Conservation (phyloP, 768 basidiomycete species). For the Tylopilus plumbeoviolaceoides region DNA sequence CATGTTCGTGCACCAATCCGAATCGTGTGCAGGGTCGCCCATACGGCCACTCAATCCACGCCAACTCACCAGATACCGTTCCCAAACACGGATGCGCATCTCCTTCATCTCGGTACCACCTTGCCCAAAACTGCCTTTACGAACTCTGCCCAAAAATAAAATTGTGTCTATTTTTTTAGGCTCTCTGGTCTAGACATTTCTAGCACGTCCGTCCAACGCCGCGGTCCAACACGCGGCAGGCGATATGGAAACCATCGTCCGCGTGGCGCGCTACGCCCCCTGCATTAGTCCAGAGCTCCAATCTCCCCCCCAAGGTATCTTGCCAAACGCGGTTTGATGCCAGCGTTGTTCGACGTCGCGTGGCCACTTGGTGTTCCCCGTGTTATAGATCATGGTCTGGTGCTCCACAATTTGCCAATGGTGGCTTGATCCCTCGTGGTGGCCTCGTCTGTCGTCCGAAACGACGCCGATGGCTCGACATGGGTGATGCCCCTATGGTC, state of each 20-base stretch:
- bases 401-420: neutral
- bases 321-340: neutral
- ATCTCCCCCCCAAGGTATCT: too few species aligned
- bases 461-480: neutral
- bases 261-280: neutral
- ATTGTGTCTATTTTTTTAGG: neutral
- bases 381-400: neutral
- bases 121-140: neutral
- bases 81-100: neutral
- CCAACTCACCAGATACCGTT: neutral
- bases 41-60: neutral
- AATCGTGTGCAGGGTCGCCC: neutral
- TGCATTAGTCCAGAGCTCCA: too few species aligned
- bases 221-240: neutral
- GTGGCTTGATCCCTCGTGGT: too few species aligned
- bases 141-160: neutral
- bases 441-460: too few species aligned
- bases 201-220: neutral
- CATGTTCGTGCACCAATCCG: neutral
- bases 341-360: neutral
- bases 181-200: neutral
- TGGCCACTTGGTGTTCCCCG: neutral
- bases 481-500: neutral
- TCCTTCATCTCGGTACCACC: neutral
- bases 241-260: neutral